These are phyloP conservation scores for Gynandropsis gynandra DNA, from an alignment of 345 rosid genomes.

Conservation along the genomic window DNA sequence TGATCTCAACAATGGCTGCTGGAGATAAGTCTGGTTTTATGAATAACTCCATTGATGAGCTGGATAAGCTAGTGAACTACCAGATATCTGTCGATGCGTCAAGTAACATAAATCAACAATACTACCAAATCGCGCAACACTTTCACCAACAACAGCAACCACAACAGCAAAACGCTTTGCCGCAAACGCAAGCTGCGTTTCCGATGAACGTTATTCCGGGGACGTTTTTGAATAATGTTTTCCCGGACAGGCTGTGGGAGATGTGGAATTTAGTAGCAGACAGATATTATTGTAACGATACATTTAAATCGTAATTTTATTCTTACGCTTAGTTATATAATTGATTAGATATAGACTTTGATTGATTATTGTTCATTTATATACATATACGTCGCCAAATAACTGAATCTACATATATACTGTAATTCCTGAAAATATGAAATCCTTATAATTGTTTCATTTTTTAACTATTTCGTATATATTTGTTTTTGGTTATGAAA, in stretches of 20 bases:
- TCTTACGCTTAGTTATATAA: no score
- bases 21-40: conserved; percentile 14
- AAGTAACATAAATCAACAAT: conserved; percentile 32
- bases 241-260: conserved; percentile 43
- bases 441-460: no score
- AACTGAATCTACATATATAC: no score
- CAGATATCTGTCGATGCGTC: conserved; percentile 39
- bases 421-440: no score
- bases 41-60: conserved; percentile 44
- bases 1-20: conserved; percentile 25
- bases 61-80: conserved; percentile 56
- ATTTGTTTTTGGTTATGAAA: no score
- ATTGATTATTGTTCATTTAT: no score
- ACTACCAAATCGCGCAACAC: conserved; percentile 34
- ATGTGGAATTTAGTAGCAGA: conserved; percentile 65
- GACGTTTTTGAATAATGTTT: conserved; percentile 32
- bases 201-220: conserved; percentile 42
- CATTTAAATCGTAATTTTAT: conserved; percentile 32
- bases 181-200: conserved; percentile 35
- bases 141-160: conserved; percentile 34
- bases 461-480: no score
- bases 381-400: no score
- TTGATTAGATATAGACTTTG: no score
- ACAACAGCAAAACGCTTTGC: conserved; percentile 30
- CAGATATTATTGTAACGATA: conserved; percentile 34